Percentiles rank a stretch among this genome's conserved stretches.
These are phyloP conservation scores for Fragaria vesca DNA, from an alignment of 306 rosid species.

Conservation along the genomic window DNA sequence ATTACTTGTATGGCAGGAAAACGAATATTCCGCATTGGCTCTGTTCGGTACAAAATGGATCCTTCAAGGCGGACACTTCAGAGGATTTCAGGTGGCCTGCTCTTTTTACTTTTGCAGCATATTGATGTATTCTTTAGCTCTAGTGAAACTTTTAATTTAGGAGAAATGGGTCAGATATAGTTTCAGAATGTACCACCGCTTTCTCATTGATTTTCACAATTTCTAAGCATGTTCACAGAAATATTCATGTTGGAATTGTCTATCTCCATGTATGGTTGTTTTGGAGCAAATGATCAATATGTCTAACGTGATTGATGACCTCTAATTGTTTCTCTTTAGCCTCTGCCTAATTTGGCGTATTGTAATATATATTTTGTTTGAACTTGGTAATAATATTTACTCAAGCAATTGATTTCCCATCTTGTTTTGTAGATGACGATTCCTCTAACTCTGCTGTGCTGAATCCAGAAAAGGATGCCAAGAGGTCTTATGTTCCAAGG, in stretches of 20 bases:
- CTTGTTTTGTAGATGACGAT: conserved; percentile 52
- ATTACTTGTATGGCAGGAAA: conserved; percentile 57
- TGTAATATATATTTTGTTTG: conserved; percentile 14
- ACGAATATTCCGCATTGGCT: conserved; percentile 73
- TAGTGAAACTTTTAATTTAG: neutral
- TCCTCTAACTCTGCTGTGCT: conserved; percentile 44
- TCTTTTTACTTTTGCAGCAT: conserved; percentile 9
- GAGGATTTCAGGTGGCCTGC: conserved; percentile 69
- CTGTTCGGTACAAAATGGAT: conserved; percentile 76
- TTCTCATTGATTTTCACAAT: neutral
- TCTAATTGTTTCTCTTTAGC: neutral
- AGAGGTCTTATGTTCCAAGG: conserved; percentile 68
- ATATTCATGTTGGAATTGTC: neutral
- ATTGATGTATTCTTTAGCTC: conserved; percentile 11
- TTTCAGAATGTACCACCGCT: neutral
- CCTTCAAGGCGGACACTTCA: conserved; percentile 81
- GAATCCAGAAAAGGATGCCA: conserved; percentile 50
- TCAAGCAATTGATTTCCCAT: neutral
- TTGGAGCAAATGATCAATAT: neutral
- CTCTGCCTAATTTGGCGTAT: neutral
- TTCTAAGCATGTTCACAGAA: neutral
- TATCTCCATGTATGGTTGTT: neutral
- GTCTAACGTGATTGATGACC: neutral
- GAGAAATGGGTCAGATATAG: neutral
- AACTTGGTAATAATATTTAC: conserved; percentile 20